Percentiles rank a stretch among this genome's conserved stretches.
These are phyloP conservation scores for Annulohypoxylon maeteangense DNA, from an alignment of 495 filamentous ascomycete species.

Conservation along the genomic window DNA sequence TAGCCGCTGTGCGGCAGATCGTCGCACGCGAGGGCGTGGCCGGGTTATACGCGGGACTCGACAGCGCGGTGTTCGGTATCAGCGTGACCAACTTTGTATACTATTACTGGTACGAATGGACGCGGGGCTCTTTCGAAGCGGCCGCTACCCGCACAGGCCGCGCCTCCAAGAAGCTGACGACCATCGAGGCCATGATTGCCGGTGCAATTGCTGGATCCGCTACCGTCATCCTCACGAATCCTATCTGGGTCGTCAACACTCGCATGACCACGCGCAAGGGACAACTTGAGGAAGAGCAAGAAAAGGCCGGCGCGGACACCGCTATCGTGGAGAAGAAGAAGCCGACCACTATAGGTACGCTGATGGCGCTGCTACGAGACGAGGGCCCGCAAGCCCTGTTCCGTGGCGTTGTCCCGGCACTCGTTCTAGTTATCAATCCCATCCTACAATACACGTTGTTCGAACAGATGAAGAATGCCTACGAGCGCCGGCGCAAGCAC, in stretches of 20 bases:
- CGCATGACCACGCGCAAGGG: conserved; percentile 89
- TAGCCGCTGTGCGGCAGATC: conserved; percentile 85
- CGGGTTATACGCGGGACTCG: conserved; percentile 88
- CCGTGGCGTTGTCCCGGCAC: conserved; percentile 88
- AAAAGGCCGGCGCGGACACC: conserved; percentile 43
- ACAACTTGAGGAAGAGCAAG: conserved; percentile 60
- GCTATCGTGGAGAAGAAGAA: conserved; percentile 48
- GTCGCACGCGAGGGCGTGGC: conserved; percentile 87
- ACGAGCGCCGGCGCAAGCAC: conserved; percentile 57
- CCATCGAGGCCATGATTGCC: conserved; percentile 90
- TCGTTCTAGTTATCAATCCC: conserved; percentile 95
- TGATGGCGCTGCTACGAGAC: conserved; percentile 76
- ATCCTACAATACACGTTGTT: conserved; percentile 99
- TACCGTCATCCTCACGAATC: conserved; percentile 95
- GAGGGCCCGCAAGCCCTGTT: conserved; percentile 89
- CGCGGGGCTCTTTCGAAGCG: conserved; percentile 85
- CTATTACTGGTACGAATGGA: conserved; percentile 99
- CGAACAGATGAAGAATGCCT: conserved; percentile 85
- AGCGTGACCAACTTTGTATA: conserved; percentile 99
- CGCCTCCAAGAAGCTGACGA: conserved; percentile 83
- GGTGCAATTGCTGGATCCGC: conserved; percentile 95
- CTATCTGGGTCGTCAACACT: conserved; percentile 99
- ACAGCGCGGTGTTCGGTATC: conserved; percentile 95
- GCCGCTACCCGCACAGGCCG: conserved; percentile 81
- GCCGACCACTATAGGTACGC: conserved; percentile 78